These are phyloP conservation scores for Biancaea sappan DNA, from an alignment of 306 rosid genomes.

Conservation along the genomic window DNA sequence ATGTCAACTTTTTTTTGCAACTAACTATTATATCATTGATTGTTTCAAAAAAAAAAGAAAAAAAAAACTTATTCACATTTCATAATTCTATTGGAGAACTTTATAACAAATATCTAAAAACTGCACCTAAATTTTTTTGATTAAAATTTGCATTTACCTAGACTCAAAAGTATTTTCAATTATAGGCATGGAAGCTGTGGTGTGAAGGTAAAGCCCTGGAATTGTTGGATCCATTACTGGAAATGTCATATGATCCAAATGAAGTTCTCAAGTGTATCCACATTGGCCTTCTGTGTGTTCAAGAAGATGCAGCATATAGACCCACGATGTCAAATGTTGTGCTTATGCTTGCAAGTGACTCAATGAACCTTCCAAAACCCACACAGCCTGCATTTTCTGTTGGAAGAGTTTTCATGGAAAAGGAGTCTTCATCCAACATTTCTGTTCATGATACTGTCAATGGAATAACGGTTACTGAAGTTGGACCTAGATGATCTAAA, in stretches of 20 bases:
- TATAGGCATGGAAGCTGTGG: constrained; percentile 20
- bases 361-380: neutral
- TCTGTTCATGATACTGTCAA: neutral
- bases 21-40: neutral
- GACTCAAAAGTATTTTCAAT: neutral
- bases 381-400: constrained; percentile 20
- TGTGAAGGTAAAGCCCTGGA: neutral
- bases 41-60: neutral
- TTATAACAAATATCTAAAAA: neutral
- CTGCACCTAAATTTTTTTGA: neutral
- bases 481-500: neutral
- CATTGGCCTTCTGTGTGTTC: constrained; percentile 8
- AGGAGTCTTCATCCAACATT: neutral
- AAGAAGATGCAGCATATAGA: constrained; percentile 18
- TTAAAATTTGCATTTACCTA: neutral
- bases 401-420: neutral
- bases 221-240: constrained; percentile 5
- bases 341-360: constrained; percentile 16
- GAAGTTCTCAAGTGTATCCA: constrained; percentile 12
- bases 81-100: neutral
- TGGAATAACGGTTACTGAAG: constrained; percentile 3
- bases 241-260: neutral
- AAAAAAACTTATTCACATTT: neutral
- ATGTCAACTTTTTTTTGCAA: neutral
- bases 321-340: constrained; percentile 16